A percentile compares a stretch with the other conserved stretches of the same genome.
These are phyloP conservation scores for Spergularia bocconei DNA, from an alignment of 148 eudicot species.

Conservation along the genomic window DNA sequence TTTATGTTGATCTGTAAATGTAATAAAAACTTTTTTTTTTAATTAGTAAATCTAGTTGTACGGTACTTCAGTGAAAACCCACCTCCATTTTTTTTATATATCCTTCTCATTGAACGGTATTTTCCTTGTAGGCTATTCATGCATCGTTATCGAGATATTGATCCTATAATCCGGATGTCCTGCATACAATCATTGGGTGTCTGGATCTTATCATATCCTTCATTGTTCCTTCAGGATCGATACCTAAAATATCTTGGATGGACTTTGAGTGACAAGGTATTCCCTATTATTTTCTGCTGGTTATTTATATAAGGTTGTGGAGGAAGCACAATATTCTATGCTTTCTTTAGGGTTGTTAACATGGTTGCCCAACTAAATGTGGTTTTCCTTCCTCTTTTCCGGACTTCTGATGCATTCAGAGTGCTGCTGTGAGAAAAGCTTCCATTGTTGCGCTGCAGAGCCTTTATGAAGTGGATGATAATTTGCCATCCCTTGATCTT, in stretches of 20 bases:
- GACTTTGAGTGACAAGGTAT: slow-evolving; percentile 96
- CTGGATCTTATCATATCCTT: slow-evolving; percentile 90
- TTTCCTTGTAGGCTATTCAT: slow-evolving; percentile 72
- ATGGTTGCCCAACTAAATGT: slow-evolving; percentile 12
- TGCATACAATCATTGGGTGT: slow-evolving; percentile 90
- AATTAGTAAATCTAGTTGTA: neutral
- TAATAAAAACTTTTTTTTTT: neutral
- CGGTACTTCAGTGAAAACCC: slow-evolving; percentile 1
- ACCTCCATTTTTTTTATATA: neutral
- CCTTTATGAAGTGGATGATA: slow-evolving; percentile 92
- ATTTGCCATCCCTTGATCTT: slow-evolving; percentile 92
- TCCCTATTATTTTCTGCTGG: slow-evolving; percentile 2
- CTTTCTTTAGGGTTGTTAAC: neutral
- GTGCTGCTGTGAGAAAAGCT: slow-evolving; percentile 91
- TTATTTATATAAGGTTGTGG: neutral
- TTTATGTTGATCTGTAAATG: neutral
- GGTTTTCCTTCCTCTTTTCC: slow-evolving; percentile 4
- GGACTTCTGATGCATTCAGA: slow-evolving; percentile 40
- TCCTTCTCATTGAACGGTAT: slow-evolving; percentile 10
- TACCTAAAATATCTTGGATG: slow-evolving; percentile 98
- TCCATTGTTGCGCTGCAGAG: slow-evolving; percentile 81
- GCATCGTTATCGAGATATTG: slow-evolving; percentile 97
- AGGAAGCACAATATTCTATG: neutral
- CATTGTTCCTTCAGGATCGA: slow-evolving; percentile 87
- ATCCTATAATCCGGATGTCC: slow-evolving; percentile 81